Base-by-base conservation (phyloP, 176 grass and related monocot genomes). In the Guadua angustifolia region DNA sequence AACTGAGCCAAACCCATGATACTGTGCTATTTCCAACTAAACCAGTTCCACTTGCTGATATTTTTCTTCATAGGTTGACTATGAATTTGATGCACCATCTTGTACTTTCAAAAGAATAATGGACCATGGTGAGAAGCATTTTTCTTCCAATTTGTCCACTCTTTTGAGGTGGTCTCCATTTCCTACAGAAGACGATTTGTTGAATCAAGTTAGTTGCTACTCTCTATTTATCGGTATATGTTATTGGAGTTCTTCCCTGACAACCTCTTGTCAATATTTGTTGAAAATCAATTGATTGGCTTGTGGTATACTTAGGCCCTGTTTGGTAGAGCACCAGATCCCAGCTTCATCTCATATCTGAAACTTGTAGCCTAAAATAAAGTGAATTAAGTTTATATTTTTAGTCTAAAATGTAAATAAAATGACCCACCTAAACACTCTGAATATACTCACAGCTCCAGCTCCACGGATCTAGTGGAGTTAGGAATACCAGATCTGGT, bases 161-260 rank as follows among this genome's bases (percentile, higher is more conserved):
- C 53, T 93, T 68, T 80, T 93, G 83, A 89, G 58, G 64, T 93
- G 91, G 94, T 93, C 84, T 44, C 89, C 89, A 42, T 97, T 93
- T 89, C 42, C 76, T 65, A 88, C 86, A 39, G 89, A 97, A 91
- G 47, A 55, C 16, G 89, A 97, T 45, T 80, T 97, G 49, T 73
- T 93, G 73, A 88, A 97, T 59, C 87, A 89, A 80, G 87, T 89
- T 80, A 85, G 38, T 58, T 84, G 57, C 0, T 77, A 25, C 57
- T 83, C 47, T 83, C 47, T 45, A 12, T 45, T 45, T 45, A 55
- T 73, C 25, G 38, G 16, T 38, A 78, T 32, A 51, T 5, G 21
- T 46, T 76, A 59, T 19, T n/a, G 1, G 14, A 0, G 15, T 36
- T 89, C 59, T 89, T 50, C 51, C 21, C 7, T 75, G 51, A 50